Evolutionary conservation across 106 monocot species (phyloP).

Genomic region (Iris macrosiphon): DNA sequence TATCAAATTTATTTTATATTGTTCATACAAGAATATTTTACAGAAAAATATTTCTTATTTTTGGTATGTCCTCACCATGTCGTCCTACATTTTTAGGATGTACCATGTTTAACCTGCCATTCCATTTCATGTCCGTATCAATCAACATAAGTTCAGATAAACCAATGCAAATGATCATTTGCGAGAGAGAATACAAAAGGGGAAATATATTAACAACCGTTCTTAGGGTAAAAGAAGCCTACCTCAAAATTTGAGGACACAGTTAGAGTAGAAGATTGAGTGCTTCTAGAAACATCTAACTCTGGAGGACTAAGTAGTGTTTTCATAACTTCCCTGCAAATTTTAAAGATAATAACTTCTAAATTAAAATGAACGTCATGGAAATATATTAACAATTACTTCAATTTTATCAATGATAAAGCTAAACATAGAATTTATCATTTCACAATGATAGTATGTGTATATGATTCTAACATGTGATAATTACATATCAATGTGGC

Average conservation of each 20-base stretch:
- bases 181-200: too few relatives aligned
- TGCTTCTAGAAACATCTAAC: constrained; percentile 49
- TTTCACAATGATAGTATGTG: background rate
- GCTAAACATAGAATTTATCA: background rate
- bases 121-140: too few relatives aligned
- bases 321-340: constrained; percentile 59
- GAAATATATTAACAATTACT: background rate
- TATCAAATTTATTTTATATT: too few relatives aligned
- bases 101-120: too few relatives aligned
- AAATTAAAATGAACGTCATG: background rate
- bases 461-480: background rate
- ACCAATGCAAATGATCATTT: too few relatives aligned
- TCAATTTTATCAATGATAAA: constrained; percentile 4
- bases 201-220: too few relatives aligned
- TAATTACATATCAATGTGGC: background rate
- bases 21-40: too few relatives aligned
- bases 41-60: too few relatives aligned
- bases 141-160: too few relatives aligned
- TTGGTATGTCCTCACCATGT: too few relatives aligned
- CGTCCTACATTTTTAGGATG: too few relatives aligned
- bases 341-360: constrained; percentile 4
- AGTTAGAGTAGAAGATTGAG: constrained; percentile 36
- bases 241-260: constrained; percentile 98
- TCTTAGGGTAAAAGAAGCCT: background rate
- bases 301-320: constrained; percentile 26